phyloP scores from a whole-genome alignment of 106 monocot species.

The Cymbidium sinense region DNA sequence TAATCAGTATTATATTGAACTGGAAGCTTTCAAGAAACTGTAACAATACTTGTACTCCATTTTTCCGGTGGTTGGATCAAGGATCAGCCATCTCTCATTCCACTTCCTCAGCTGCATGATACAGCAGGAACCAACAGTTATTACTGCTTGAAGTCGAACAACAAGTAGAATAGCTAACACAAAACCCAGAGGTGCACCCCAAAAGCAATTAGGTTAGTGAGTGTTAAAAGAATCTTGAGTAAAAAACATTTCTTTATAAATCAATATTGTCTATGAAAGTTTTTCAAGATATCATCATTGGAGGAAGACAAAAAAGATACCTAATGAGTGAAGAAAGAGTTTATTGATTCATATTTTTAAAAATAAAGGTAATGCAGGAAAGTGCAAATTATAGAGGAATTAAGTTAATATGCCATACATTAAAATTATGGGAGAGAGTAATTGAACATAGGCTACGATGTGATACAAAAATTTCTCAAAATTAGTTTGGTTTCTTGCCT shows the following conservation, averaged over 20 bases:
- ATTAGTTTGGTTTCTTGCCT: no score
- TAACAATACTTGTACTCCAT: constrained; percentile 85
- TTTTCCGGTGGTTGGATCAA: constrained; percentile 95
- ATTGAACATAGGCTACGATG: no score
- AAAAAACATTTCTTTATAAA: not conserved
- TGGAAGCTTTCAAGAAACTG: not conserved
- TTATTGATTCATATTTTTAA: no score
- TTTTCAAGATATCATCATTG: not conserved
- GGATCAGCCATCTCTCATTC: constrained; percentile 92
- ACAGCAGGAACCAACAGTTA: not conserved
- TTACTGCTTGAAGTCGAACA: not conserved
- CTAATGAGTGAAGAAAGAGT: no score
- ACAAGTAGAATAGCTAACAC: not conserved
- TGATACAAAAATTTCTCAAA: no score
- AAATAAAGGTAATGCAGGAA: no score
- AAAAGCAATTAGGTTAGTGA: not conserved
- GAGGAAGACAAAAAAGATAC: no score
- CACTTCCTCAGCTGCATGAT: constrained; percentile 80
- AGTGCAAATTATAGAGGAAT: no score
- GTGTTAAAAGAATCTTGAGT: not conserved
- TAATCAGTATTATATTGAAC: not conserved
- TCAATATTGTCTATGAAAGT: not conserved
- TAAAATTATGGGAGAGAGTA: no score
- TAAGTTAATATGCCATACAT: no score
- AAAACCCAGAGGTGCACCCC: not conserved